phyloP scores from a whole-genome alignment of 225 moss, liverwort and hornwort species.

The Sphagnum tenellum region DNA sequence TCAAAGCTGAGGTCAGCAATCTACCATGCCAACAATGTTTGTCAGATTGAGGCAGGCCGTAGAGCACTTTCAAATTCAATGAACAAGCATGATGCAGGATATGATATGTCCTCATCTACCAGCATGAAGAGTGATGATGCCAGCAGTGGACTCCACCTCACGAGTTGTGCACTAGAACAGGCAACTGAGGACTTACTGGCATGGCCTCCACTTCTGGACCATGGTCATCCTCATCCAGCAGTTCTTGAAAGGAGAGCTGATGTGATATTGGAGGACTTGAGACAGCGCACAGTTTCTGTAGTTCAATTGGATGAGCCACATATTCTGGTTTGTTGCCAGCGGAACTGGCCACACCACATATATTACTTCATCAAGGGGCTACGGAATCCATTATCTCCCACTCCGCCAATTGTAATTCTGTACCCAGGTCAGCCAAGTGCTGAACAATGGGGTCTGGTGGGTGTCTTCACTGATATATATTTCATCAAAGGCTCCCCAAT shows the following conservation, averaged over 20 bases:
- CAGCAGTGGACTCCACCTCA: neutral
- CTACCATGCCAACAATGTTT: neutral
- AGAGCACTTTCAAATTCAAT: slow-evolving; percentile 7
- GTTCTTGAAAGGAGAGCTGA: slow-evolving; percentile 48
- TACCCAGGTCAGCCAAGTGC: slow-evolving; percentile 47
- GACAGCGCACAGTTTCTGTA: slow-evolving; percentile 48
- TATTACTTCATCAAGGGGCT: slow-evolving; percentile 74
- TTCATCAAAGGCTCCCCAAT: slow-evolving; percentile 76
- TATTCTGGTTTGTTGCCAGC: slow-evolving; percentile 76
- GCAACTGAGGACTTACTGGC: slow-evolving; percentile 50
- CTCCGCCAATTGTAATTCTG: slow-evolving; percentile 63
- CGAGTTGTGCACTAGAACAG: slow-evolving; percentile 38
- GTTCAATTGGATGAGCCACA: slow-evolving; percentile 59
- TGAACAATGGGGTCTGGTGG: slow-evolving; percentile 77
- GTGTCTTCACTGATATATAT: slow-evolving; percentile 61
- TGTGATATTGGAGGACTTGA: slow-evolving; percentile 47
- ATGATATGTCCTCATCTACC: neutral
- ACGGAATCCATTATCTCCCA: slow-evolving; percentile 21
- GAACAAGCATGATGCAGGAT: neutral
- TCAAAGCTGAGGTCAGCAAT: slow-evolving; percentile 28
- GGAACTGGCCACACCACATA: slow-evolving; percentile 70
- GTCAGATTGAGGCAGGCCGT: too few relatives aligned
- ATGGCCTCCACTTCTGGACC: slow-evolving; percentile 64
- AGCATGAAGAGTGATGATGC: neutral
- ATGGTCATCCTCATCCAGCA: slow-evolving; percentile 71